Evolutionary conservation across 768 basidiomycete species (phyloP).

Genomic region (Butyriboletus loyo): DNA sequence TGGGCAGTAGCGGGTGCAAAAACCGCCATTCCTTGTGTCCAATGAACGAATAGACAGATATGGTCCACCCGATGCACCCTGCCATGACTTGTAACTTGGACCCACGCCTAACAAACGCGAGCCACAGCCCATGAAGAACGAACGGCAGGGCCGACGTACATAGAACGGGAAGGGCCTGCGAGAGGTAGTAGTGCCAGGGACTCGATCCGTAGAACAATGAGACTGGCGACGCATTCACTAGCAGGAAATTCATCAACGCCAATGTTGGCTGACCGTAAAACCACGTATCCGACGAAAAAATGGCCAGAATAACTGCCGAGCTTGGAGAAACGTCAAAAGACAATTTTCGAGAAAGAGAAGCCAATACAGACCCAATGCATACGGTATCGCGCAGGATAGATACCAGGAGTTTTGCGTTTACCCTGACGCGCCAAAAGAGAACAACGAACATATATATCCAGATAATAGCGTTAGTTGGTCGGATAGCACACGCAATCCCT

Average conservation of each 20-base stretch:
- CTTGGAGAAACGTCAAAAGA: slow-evolving; percentile 14
- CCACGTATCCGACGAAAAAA: slow-evolving; percentile 57
- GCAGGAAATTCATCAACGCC: slow-evolving; percentile 80
- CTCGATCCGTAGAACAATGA: slow-evolving; percentile 91
- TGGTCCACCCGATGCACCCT: slow-evolving; percentile 55
- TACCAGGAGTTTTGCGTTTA: slow-evolving; percentile 29
- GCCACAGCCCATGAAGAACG: slow-evolving; percentile 57
- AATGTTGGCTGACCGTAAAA: slow-evolving; percentile 68
- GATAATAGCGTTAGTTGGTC: slow-evolving; percentile 87
- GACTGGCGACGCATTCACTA: slow-evolving; percentile 77
- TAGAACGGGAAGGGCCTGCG: slow-evolving; percentile 82
- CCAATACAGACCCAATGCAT: slow-evolving; percentile 43
- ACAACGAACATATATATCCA: slow-evolving; percentile 71
- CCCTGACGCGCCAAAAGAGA: slow-evolving; percentile 53
- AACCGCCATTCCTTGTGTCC: slow-evolving; percentile 99
- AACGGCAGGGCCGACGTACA: slow-evolving; percentile 74
- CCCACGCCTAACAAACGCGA: slow-evolving; percentile 19
- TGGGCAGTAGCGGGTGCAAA: slow-evolving; percentile 84
- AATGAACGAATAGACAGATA: slow-evolving; percentile 68
- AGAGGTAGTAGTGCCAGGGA: slow-evolving; percentile 86
- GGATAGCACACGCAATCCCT: slow-evolving; percentile 72
- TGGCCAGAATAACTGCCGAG: slow-evolving; percentile 23
- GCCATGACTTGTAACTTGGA: slow-evolving; percentile 44
- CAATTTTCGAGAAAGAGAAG: not conserved
- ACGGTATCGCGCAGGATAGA: slow-evolving; percentile 39